Percentiles rank a stretch among this genome's conserved stretches.
These are phyloP conservation scores for Yamadazyma ubonensis DNA, from an alignment of 805 yeast genomes.

Conservation along the genomic window DNA sequence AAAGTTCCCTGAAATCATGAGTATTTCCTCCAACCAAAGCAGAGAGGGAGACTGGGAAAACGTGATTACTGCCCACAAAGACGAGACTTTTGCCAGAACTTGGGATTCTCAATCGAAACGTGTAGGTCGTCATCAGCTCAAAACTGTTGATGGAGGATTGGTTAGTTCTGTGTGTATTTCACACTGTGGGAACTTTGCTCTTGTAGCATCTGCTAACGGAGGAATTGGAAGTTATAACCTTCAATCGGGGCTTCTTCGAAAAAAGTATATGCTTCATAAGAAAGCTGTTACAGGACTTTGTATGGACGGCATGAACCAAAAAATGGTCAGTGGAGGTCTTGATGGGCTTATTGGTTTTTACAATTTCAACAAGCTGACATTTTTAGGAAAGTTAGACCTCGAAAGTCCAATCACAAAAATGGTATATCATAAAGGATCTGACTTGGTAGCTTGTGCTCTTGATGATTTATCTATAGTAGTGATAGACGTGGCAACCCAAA, in stretches of 20 bases:
- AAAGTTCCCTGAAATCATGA: conserved; percentile 73
- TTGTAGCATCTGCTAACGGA: conserved; percentile 87
- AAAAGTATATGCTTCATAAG: conserved; percentile 66
- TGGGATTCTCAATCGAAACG: conserved; percentile 83
- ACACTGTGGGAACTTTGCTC: conserved; percentile 92
- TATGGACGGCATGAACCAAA: conserved; percentile 85
- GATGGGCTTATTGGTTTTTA: conserved; percentile 89
- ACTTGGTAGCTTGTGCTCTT: conserved; percentile 77
- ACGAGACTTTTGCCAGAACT: conserved; percentile 79
- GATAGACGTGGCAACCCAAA: conserved; percentile 77
- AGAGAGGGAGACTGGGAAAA: conserved; percentile 94
- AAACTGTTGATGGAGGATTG: conserved; percentile 73
- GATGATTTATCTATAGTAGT: conserved; percentile 85
- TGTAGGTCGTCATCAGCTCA: conserved; percentile 70
- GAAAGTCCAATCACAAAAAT: conserved; percentile 76
- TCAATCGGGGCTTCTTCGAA: conserved; percentile 85
- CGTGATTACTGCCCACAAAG: conserved; percentile 82
- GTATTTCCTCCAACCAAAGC: conserved; percentile 68
- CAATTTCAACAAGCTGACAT: conserved; percentile 72
- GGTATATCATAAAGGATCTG: conserved; percentile 79
- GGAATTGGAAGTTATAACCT: conserved; percentile 82
- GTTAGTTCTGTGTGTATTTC: conserved; percentile 79
- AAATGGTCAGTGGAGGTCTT: conserved; percentile 81
- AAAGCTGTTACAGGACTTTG: conserved; percentile 86
- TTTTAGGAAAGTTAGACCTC: conserved; percentile 62